A percentile compares a stretch with the other conserved stretches of the same genome.
phyloP scores from a whole-genome alignment of 495 filamentous ascomycete species.

The Apodospora peruviana region DNA sequence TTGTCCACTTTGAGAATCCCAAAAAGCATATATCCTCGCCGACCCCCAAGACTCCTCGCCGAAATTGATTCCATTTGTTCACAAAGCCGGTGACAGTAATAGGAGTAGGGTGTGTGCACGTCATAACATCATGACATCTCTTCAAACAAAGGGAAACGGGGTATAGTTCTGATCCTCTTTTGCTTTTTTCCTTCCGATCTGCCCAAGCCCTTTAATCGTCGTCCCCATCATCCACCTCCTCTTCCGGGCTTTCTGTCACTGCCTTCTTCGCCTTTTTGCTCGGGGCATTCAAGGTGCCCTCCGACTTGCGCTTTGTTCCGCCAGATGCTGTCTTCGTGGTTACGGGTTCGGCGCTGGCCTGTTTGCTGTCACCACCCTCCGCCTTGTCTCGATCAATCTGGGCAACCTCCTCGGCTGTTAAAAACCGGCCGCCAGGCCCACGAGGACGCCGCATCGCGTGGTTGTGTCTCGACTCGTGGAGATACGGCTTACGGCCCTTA shows the following conservation, averaged over 20 bases:
- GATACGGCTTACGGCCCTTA: conserved; percentile 93
- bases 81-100: conserved; percentile 14
- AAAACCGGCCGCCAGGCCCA: conserved; percentile 92
- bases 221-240: conserved; percentile 49
- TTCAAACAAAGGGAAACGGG: conserved; percentile 16
- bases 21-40: conserved; percentile 9
- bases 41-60: conserved; percentile 22
- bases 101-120: conserved; percentile 22
- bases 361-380: conserved; percentile 29
- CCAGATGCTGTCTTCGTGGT: conserved; percentile 32
- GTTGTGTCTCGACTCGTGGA: conserved; percentile 98
- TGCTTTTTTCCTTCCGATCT: conserved; percentile 7
- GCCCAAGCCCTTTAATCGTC: conserved; percentile 27
- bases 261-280: conserved; percentile 52
- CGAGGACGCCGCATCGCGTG: conserved; percentile 96
- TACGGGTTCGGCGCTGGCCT: conserved; percentile 17
- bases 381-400: conserved; percentile 68
- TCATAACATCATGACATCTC: conserved; percentile 30
- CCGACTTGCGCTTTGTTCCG: conserved; percentile 39
- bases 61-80: conserved; percentile 13
- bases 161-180: conserved; percentile 18
- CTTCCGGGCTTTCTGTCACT: conserved; percentile 34
- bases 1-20: conserved; percentile 17
- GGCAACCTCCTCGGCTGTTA: conserved; percentile 96
- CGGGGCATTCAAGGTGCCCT: conserved; percentile 36